Evolutionary conservation across 2,329 filamentous ascomycete species (phyloP).

Genomic region (Fusarium sp.): DNA sequence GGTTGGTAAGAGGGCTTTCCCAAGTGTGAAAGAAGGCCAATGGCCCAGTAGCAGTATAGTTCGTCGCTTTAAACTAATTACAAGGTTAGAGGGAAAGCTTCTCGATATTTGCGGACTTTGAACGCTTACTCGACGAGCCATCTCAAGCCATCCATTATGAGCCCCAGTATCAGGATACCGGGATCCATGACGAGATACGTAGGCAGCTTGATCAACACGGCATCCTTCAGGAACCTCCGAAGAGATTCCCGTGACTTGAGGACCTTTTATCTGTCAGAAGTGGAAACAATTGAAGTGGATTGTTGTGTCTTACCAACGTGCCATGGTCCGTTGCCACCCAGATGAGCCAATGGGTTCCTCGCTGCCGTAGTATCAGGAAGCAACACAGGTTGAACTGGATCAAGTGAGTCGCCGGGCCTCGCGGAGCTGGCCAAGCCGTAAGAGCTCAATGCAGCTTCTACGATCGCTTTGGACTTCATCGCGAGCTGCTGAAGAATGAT

Average conservation of each 20-base stretch:
- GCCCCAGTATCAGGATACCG: slow-evolving; percentile 74
- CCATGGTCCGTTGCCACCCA: slow-evolving; percentile 69
- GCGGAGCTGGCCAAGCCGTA: background rate
- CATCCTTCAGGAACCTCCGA: slow-evolving; percentile 69
- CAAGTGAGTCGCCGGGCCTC: slow-evolving; percentile 42
- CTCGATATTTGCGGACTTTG: fast-evolving
- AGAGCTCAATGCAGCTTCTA: slow-evolving; percentile 8
- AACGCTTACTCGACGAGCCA: slow-evolving; percentile 58
- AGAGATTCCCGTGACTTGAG: slow-evolving; percentile 70
- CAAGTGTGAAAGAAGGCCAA: slow-evolving; percentile 72
- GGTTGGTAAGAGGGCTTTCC: slow-evolving; percentile 70
- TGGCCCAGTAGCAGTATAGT: slow-evolving; percentile 67
- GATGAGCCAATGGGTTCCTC: slow-evolving; percentile 61
- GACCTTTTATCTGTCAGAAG: slow-evolving; percentile 54
- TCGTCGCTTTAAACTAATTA: slow-evolving; percentile 65
- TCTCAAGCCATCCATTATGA: slow-evolving; percentile 68
- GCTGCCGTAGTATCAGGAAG: slow-evolving; percentile 50
- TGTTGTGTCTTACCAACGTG: slow-evolving; percentile 59
- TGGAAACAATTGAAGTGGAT: background rate
- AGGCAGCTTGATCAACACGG: slow-evolving; percentile 72
- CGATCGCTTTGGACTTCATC: background rate
- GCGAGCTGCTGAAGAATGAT: no score
- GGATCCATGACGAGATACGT: slow-evolving; percentile 73
- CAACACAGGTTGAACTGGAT: slow-evolving; percentile 49
- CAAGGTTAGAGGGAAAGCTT: background rate